Evolutionary conservation across 202 grass and related monocot species (phyloP).

Genomic region (Cymbopogon flexuosus): DNA sequence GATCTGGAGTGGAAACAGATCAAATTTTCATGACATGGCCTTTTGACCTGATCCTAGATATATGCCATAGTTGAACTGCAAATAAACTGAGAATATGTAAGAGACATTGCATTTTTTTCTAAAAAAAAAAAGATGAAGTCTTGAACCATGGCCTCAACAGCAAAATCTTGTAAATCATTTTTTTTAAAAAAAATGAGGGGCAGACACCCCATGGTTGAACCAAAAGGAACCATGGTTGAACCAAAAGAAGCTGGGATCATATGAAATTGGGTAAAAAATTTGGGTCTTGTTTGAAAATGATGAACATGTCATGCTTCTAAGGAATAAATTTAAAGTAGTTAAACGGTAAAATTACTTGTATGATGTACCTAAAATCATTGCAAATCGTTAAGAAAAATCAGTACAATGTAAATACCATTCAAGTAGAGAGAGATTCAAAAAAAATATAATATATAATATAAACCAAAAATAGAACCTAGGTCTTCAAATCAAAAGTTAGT

Average conservation of each 20-base stretch:
- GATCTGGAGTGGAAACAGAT: not conserved
- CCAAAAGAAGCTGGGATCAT: not conserved
- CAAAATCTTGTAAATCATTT: not conserved
- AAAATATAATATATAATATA: not conserved
- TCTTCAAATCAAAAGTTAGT: slow-evolving; percentile 11
- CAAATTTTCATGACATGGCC: not conserved
- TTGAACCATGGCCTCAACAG: not conserved
- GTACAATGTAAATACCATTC: not conserved
- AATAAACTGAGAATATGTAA: not conserved
- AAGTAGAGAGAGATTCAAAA: not conserved
- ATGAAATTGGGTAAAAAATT: not conserved
- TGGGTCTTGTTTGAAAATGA: not conserved
- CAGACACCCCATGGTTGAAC: not conserved
- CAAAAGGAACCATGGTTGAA: not conserved
- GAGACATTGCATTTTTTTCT: not conserved
- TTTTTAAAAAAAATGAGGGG: not conserved
- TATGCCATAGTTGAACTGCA: not conserved
- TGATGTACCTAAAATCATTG: not conserved
- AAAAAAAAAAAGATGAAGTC: not conserved
- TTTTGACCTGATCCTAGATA: not conserved
- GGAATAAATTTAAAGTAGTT: not conserved
- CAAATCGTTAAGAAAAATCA: not conserved
- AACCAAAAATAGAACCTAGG: slow-evolving; percentile 11
- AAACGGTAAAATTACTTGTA: not conserved
- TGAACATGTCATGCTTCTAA: not conserved